Evolutionary conservation across 768 basidiomycete species (phyloP), one percentile per base, ranked within the genome.

Genomic region (Hebeloma cylindrosporum): DNA sequence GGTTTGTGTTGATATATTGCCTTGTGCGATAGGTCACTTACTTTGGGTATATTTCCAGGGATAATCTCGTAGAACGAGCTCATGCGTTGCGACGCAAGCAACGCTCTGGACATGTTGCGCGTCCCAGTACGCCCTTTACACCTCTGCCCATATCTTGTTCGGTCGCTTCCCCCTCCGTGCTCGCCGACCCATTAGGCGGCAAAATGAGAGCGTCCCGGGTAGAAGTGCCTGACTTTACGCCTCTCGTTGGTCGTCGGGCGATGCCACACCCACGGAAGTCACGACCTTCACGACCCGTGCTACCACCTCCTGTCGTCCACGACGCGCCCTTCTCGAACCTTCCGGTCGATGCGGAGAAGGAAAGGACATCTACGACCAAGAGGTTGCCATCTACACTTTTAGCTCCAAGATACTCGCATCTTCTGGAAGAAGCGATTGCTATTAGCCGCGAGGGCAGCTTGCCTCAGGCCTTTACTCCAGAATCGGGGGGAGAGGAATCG

Each of bases 81-180:
- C 62, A 65, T 22, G 83, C 84, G 2, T 58, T 88, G 31, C 74
- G 75, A 62, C 74, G 71, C 33, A 83, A 83, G 47, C 83, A 85
- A 51, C 73, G 75, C 6, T 59, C 69, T 2, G 82, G 83, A 4
- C 68, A 73, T 17, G 68, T 77, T 32, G 83, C 83, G 1, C 75
- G 78, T 0, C 78, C 82, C 1, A 78, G 76, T 1, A 78, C 77
- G 2, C 69, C 64, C 43, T 56, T 53, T 56, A 53, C 60, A 49
- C 55, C 64, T 51, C 52, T 34, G 62, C 43, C 54, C n/a, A 42
- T 50, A 10, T 14, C 23, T 7, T 28, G 38, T 5, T 50, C 48
- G 22, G 31, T 41, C n/a, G 34, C 38, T 45, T 30, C 43, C 1
- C 35, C 31, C 9, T 22, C 32, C 26, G 29, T 48, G 2, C 18